These are phyloP conservation scores for Nitzschia putrida DNA, from an alignment of 108 stramenopile genomes.

Conservation along the genomic window DNA sequence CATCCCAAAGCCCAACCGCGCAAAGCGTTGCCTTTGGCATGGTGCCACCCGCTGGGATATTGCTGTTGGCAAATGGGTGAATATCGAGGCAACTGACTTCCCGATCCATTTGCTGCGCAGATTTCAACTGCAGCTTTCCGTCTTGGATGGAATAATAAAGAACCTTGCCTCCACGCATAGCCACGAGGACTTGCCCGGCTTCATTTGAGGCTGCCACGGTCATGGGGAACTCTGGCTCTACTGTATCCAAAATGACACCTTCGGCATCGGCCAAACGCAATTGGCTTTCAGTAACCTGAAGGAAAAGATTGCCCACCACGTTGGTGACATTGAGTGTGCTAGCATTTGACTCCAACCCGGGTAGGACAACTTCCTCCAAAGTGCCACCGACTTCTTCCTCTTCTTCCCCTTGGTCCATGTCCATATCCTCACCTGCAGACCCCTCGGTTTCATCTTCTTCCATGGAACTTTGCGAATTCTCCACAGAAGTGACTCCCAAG, in stretches of 20 bases:
- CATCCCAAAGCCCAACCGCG: slow-evolving; percentile 92
- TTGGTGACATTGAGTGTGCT: slow-evolving; percentile 77
- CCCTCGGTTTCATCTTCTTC: slow-evolving; percentile 31
- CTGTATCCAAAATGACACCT: slow-evolving; percentile 51
- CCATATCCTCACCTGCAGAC: slow-evolving; percentile 37
- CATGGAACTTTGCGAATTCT: slow-evolving; percentile 42
- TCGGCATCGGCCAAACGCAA: slow-evolving; percentile 49
- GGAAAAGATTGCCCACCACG: slow-evolving; percentile 49
- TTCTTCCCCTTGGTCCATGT: slow-evolving; percentile 33
- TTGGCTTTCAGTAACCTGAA: slow-evolving; percentile 87
- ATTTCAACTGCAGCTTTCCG: slow-evolving; percentile 34
- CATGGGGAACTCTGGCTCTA: slow-evolving; percentile 68
- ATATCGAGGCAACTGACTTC: slow-evolving; percentile 95
- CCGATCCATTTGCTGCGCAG: slow-evolving; percentile 67
- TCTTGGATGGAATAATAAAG: slow-evolving; percentile 61
- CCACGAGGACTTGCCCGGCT: slow-evolving; percentile 81
- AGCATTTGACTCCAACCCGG: slow-evolving; percentile 64
- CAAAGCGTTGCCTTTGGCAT: slow-evolving; percentile 12
- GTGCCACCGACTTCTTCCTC: slow-evolving; percentile 65
- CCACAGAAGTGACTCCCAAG: slow-evolving; percentile 68
- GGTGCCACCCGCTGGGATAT: background rate
- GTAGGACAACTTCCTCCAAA: slow-evolving; percentile 66
- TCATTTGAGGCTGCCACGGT: slow-evolving; percentile 93
- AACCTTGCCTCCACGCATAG: slow-evolving; percentile 76
- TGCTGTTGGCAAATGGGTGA: slow-evolving; percentile 56